These are phyloP conservation scores for Truncatella angustata DNA, from an alignment of 2,329 filamentous ascomycete genomes.

Conservation along the genomic window DNA sequence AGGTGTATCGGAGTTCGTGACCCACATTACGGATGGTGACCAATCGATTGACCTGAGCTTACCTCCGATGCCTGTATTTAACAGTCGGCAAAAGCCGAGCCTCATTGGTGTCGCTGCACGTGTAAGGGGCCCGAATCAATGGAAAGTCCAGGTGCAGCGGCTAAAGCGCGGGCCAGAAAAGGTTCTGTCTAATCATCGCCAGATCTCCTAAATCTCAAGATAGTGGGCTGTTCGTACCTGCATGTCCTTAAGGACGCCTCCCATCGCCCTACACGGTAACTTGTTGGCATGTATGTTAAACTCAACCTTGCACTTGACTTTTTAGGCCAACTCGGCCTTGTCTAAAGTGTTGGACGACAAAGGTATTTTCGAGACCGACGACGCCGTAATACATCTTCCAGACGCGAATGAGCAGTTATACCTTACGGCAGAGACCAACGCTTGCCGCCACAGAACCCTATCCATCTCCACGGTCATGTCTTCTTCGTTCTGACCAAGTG, in stretches of 20 bases:
- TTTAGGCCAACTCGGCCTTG: constrained; percentile 48
- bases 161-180: no score
- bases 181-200: no score
- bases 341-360: constrained; percentile 26
- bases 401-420: constrained; percentile 31
- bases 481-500: constrained; percentile 36
- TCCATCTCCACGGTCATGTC: constrained; percentile 38
- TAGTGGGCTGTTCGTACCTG: constrained; percentile 23
- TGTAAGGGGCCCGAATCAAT: no score
- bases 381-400: constrained; percentile 30
- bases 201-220: constrained; percentile 35
- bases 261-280: neutral
- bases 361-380: constrained; percentile 20
- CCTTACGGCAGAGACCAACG: constrained; percentile 29
- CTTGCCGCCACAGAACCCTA: constrained; percentile 12
- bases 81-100: neutral
- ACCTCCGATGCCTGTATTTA: neutral
- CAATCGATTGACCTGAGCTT: no score
- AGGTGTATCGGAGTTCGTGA: neutral
- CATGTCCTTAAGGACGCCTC: constrained; percentile 22
- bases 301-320: constrained; percentile 42
- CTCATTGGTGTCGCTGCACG: neutral
- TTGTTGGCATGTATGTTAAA: constrained; percentile 50
- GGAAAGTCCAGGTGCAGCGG: no score
- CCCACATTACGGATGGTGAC: constrained; percentile 4